Conservation (phyloP, 2,329 filamentous ascomycete species). For the Claviceps lovelessii region DNA sequence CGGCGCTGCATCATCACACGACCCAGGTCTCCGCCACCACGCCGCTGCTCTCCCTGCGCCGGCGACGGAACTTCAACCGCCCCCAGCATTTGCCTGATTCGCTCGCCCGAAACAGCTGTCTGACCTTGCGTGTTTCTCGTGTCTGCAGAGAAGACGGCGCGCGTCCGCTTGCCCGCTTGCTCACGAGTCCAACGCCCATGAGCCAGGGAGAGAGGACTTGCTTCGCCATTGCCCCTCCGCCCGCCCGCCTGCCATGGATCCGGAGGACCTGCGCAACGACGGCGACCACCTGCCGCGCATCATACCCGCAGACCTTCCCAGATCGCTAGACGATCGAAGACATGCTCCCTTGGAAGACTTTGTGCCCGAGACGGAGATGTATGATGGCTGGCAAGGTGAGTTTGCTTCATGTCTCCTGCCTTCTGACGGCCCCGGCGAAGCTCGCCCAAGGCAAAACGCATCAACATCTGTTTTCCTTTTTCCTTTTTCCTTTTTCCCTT, state of each 20-base stretch:
- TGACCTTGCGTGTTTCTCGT: not conserved
- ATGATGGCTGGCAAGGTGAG: constrained; percentile 91
- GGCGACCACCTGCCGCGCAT: constrained; percentile 28
- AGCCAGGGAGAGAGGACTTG: constrained; percentile 18
- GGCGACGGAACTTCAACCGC: not conserved
- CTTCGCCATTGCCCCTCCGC: constrained; percentile 21
- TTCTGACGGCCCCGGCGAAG: not conserved
- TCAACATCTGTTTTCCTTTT: too few species aligned
- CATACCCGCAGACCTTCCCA: constrained; percentile 77
- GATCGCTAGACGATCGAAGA: constrained; percentile 77
- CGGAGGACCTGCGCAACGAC: constrained; percentile 33
- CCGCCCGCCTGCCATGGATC: constrained; percentile 39
- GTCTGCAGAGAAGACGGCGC: not conserved
- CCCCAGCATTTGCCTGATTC: too few species aligned
- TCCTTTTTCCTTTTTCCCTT: too few species aligned
- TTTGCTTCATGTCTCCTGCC: not conserved
- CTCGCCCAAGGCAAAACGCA: not conserved
- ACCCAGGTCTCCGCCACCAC: not conserved
- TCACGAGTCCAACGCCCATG: constrained; percentile 15
- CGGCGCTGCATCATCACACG: not conserved
- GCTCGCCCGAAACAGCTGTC: too few species aligned
- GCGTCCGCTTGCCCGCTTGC: not conserved
- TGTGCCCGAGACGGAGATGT: constrained; percentile 82
- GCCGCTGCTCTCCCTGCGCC: not conserved
- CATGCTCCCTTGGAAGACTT: constrained; percentile 47